Evolutionary conservation across 2,329 filamentous ascomycete species (phyloP).

Genomic region (Pyricularia sp.): DNA sequence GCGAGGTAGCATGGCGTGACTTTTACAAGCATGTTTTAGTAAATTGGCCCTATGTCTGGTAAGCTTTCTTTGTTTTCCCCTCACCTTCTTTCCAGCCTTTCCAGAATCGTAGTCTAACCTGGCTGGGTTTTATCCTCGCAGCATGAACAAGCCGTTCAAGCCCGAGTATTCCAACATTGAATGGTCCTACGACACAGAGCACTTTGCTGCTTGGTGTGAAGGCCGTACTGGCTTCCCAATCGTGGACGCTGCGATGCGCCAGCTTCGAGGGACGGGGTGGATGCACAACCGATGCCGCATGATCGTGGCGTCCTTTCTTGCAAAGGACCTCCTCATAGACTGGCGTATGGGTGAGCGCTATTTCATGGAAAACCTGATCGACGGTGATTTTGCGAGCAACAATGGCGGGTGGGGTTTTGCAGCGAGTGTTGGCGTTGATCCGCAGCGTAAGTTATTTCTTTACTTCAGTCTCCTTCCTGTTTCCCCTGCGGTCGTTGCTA

Average conservation of each 20-base stretch:
- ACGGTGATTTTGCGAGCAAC: slow-evolving; percentile 73
- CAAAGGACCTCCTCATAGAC: slow-evolving; percentile 73
- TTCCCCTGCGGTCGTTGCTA: background rate
- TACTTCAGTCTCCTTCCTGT: background rate
- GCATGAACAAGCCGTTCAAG: slow-evolving; percentile 60
- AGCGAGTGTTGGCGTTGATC: slow-evolving; percentile 26
- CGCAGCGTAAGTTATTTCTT: slow-evolving; percentile 5
- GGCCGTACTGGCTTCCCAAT: slow-evolving; percentile 75
- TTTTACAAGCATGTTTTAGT: slow-evolving; percentile 83
- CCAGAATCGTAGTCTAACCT: background rate
- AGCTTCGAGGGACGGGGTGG: slow-evolving; percentile 57
- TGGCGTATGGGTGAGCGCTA: slow-evolving; percentile 75
- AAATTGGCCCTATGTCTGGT: slow-evolving; percentile 75
- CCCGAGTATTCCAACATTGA: slow-evolving; percentile 73
- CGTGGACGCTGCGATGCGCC: slow-evolving; percentile 80
- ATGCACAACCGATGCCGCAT: slow-evolving; percentile 85
- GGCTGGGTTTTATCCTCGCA: slow-evolving; percentile 7
- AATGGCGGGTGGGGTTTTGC: slow-evolving; percentile 53
- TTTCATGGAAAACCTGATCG: slow-evolving; percentile 74
- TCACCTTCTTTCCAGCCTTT: background rate
- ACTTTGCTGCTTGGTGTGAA: slow-evolving; percentile 65
- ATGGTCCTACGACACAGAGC: slow-evolving; percentile 66
- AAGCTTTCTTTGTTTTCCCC: slow-evolving; percentile 33
- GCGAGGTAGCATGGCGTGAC: slow-evolving; percentile 77
- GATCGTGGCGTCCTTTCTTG: slow-evolving; percentile 72